Percentiles rank a stretch among this genome's conserved stretches.
Evolutionary conservation across 2,329 filamentous ascomycete species (phyloP).

Genomic region (Ceratocystiopsis minuta): DNA sequence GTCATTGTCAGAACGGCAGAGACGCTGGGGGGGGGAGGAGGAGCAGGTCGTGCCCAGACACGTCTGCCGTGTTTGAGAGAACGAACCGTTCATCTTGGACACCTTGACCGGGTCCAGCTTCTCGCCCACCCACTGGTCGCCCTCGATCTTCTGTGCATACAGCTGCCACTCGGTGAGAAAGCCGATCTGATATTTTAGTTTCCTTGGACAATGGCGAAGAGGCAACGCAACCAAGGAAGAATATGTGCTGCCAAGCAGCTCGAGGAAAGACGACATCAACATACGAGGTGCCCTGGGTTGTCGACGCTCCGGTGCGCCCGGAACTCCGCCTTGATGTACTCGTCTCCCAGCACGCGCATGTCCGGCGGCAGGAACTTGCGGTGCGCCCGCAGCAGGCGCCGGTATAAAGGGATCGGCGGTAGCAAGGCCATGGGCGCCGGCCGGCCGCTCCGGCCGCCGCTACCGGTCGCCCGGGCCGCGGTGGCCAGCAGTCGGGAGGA

Average conservation of each 20-base stretch:
- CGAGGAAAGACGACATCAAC: no score
- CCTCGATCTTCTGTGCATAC: constrained; percentile 84
- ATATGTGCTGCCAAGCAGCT: no score
- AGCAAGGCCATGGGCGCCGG: constrained; percentile 47
- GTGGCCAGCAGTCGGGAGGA: constrained; percentile 3
- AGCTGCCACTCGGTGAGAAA: constrained; percentile 94
- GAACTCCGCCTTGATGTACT: constrained; percentile 89
- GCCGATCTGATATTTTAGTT: constrained; percentile 45
- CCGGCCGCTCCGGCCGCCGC: constrained; percentile 12
- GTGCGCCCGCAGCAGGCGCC: constrained; percentile 72
- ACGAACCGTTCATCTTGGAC: constrained; percentile 82
- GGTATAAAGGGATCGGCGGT: constrained; percentile 77
- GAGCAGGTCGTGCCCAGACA: no score
- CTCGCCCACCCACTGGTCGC: constrained; percentile 66
- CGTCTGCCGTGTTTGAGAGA: neutral
- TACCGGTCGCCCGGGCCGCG: constrained; percentile 4
- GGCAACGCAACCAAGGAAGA: no score
- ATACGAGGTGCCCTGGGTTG: constrained; percentile 79
- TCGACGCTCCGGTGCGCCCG: constrained; percentile 66
- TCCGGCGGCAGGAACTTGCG: constrained; percentile 58
- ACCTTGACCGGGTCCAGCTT: constrained; percentile 71
- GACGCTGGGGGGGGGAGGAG: no score
- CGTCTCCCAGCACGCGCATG: constrained; percentile 68
- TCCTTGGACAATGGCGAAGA: neutral
- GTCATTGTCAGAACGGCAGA: constrained; percentile 2